Conservation (phyloP, 257 asterid genomes). For the Echites panduratus region DNA sequence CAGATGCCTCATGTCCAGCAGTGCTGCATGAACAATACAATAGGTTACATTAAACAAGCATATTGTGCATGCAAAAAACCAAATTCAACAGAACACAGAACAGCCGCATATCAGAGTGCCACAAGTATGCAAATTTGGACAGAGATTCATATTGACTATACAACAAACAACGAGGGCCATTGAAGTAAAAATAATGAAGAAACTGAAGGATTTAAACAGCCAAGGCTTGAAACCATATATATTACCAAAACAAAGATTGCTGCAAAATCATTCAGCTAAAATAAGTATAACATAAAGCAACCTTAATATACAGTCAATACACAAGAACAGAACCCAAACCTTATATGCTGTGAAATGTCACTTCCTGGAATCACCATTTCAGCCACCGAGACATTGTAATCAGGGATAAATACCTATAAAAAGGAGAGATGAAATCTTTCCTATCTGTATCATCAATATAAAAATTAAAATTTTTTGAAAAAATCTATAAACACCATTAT, state of each 20-base stretch:
- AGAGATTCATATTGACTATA: not conserved
- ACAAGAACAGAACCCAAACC: slow-evolving; percentile 19
- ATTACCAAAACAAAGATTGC: not conserved
- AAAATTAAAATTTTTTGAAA: no score
- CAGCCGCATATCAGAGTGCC: not conserved
- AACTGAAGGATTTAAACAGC: not conserved
- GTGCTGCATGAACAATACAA: slow-evolving; percentile 28
- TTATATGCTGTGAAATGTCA: slow-evolving; percentile 53
- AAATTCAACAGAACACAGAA: not conserved
- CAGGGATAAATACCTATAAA: slow-evolving; percentile 44
- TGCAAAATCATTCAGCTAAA: not conserved
- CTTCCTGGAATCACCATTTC: slow-evolving; percentile 48
- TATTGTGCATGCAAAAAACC: not conserved
- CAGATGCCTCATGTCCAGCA: slow-evolving; percentile 58
- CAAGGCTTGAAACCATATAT: not conserved
- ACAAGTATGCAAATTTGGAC: not conserved
- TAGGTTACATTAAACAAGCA: no score
- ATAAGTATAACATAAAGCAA: not conserved
- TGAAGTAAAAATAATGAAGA: not conserved
- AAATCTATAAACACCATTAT: not conserved
- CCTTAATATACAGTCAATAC: not conserved
- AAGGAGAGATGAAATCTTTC: slow-evolving; percentile 10
- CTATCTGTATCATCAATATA: not conserved
- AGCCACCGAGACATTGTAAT: slow-evolving; percentile 48
- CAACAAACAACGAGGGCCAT: not conserved